These are phyloP conservation scores for Botrytis elliptica DNA, from an alignment of 2,329 filamentous ascomycete genomes.

Conservation along the genomic window DNA sequence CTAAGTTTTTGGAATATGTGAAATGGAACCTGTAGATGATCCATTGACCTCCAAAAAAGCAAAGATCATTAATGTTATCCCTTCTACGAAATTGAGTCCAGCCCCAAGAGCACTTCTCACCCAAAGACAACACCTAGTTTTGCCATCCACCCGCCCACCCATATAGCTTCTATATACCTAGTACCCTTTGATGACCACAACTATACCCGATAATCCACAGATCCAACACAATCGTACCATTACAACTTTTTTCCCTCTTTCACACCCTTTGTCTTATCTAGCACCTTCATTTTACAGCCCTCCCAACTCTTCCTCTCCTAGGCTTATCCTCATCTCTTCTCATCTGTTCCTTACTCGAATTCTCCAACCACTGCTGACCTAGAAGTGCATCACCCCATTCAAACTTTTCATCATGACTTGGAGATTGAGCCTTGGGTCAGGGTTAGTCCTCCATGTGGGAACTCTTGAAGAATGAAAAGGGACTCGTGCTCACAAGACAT, in stretches of 20 bases:
- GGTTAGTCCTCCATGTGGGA: neutral
- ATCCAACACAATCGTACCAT: neutral
- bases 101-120: neutral
- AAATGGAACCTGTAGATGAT: neutral
- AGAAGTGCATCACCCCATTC: neutral
- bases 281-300: neutral
- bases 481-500: constrained; percentile 4
- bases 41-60: neutral
- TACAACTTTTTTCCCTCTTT: neutral
- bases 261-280: neutral
- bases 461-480: neutral
- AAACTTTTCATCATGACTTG: neutral
- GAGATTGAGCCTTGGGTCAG: neutral
- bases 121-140: neutral
- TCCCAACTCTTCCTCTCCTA: neutral
- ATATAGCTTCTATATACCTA: neutral
- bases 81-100: neutral
- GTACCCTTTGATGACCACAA: neutral
- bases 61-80: neutral
- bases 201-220: neutral
- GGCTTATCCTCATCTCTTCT: neutral
- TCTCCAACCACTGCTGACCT: constrained; percentile 13
- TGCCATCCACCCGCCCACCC: neutral
- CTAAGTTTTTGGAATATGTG: neutral
- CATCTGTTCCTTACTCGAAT: neutral